Evolutionary conservation across 768 basidiomycete species (phyloP), one percentile per base, ranked within the genome.

Genomic region (Lactifluus volemus): DNA sequence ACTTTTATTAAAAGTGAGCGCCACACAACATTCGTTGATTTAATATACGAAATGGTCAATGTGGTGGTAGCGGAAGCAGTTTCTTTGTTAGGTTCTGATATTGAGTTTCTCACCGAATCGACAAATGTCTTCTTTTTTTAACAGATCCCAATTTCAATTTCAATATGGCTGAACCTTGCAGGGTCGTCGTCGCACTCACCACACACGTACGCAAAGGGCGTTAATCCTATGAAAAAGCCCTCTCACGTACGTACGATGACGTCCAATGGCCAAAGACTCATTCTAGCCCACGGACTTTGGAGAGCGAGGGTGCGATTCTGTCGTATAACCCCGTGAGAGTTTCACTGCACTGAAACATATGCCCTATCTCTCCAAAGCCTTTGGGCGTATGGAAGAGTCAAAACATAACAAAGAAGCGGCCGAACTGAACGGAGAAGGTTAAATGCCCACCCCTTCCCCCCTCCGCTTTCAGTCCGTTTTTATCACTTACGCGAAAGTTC

Each of bases 1-100:
- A 15, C 19, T 61, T 41, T 47, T 53, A 61, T 52, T 57, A 61
- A 61, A 39, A 39, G 60, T 52, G 60, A 39, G 60, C 57, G 60
- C 44, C 55, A 61, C 60, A 39, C n/a, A 55, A 34, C 25, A 25
- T 53, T 61, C 12, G 49, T 34, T 57, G 60, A 61, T 61, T 61
- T 61, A 41, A 47, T 41, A n/a, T 41, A 48, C 17, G 47, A 53
- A 47, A 53, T 5, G 21, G 38, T 2, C 38, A 38, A 42, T 30
- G 36, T 41, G 54, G 42, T 50, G 30, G 55, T 25, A 14, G 34
- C 49, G 44, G 55, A 29, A 38, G 21, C 41, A 50, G 38, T 49
- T 47, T 15, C 45, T 45, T 52, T 52, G 38, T 61, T 39, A 2
- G 54, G 8, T 14, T 15, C 55, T 41, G 50, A 11, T 52, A 50